These are phyloP conservation scores for Annulohypoxylon moriforme DNA, from an alignment of 495 filamentous ascomycete species.

Conservation along the genomic window DNA sequence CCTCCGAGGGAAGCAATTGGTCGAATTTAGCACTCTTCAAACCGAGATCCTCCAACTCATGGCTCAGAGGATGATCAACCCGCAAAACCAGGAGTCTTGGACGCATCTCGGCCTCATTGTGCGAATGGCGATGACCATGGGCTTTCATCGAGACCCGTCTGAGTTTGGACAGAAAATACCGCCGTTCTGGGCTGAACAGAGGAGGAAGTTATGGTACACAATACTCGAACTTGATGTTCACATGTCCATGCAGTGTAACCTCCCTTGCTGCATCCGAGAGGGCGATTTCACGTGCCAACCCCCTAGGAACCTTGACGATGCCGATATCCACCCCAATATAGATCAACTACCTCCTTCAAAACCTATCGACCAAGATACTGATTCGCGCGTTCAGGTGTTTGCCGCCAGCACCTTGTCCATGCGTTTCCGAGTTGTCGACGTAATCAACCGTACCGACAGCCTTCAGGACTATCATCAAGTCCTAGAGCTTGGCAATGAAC, in stretches of 20 bases:
- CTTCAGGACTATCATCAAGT: slow-evolving; percentile 51
- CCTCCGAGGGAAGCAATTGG: slow-evolving; percentile 50
- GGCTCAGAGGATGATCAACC: slow-evolving; percentile 50
- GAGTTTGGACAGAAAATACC: slow-evolving; percentile 49
- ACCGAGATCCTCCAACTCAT: slow-evolving; percentile 53
- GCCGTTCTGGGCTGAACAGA: slow-evolving; percentile 50
- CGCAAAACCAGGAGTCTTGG: slow-evolving; percentile 52
- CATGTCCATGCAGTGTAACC: slow-evolving; percentile 51
- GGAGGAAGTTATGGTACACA: slow-evolving; percentile 53
- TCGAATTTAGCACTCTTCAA: slow-evolving; percentile 53
- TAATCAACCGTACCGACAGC: slow-evolving; percentile 51
- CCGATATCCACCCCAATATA: slow-evolving; percentile 43
- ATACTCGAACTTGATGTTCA: slow-evolving; percentile 56
- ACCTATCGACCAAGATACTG: slow-evolving; percentile 51
- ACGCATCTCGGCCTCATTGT: slow-evolving; percentile 54
- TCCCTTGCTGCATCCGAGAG: slow-evolving; percentile 53
- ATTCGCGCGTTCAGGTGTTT: slow-evolving; percentile 51
- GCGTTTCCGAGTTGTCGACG: slow-evolving; percentile 47
- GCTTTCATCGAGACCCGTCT: slow-evolving; percentile 55
- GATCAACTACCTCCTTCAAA: slow-evolving; percentile 48
- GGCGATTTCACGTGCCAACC: slow-evolving; percentile 52
- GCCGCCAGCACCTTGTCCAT: slow-evolving; percentile 49
- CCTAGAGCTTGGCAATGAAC: slow-evolving; percentile 50
- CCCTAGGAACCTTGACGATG: slow-evolving; percentile 53
- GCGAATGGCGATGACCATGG: slow-evolving; percentile 57